A percentile compares a stretch with the other conserved stretches of the same genome.
Conservation (phyloP, 768 basidiomycete genomes). For the Leccinum fibrillosum region DNA sequence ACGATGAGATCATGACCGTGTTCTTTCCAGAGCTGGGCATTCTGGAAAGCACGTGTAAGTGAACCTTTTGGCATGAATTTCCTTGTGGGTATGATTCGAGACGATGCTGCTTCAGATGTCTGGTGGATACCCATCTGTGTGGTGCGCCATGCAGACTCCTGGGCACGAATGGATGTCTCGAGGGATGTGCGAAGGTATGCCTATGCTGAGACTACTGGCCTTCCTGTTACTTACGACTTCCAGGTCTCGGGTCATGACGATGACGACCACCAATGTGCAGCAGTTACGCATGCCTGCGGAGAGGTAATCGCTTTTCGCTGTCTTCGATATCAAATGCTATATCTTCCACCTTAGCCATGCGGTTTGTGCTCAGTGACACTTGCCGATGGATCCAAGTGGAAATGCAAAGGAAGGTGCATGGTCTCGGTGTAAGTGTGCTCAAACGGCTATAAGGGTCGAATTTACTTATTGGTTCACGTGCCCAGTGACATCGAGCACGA, state of each 20-base stretch:
- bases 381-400: conserved; percentile 27
- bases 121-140: conserved; percentile 50
- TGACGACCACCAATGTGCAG: conserved; percentile 51
- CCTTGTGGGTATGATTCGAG: not conserved
- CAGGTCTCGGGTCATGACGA: conserved; percentile 48
- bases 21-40: conserved; percentile 49
- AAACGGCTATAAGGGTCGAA: not conserved
- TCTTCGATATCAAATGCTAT: not conserved
- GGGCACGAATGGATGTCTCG: conserved; percentile 49
- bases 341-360: conserved; percentile 37
- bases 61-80: conserved; percentile 4
- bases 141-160: conserved; percentile 46
- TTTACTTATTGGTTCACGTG: not conserved
- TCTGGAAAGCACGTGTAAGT: conserved; percentile 51
- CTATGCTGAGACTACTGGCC: not conserved
- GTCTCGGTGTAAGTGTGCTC: conserved; percentile 36
- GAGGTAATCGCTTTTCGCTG: conserved; percentile 34
- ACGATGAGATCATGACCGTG: not conserved
- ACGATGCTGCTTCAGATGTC: conserved; percentile 39
- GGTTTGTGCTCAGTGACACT: conserved; percentile 30
- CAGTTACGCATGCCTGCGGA: conserved; percentile 51
- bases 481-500: conserved; percentile 46
- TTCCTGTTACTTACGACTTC: not conserved
- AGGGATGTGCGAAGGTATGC: conserved; percentile 49
- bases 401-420: conserved; percentile 42